A percentile compares a stretch with the other conserved stretches of the same genome.
Evolutionary conservation across 306 rosid genomes (phyloP).

Genomic region (Trifolium subterraneum): DNA sequence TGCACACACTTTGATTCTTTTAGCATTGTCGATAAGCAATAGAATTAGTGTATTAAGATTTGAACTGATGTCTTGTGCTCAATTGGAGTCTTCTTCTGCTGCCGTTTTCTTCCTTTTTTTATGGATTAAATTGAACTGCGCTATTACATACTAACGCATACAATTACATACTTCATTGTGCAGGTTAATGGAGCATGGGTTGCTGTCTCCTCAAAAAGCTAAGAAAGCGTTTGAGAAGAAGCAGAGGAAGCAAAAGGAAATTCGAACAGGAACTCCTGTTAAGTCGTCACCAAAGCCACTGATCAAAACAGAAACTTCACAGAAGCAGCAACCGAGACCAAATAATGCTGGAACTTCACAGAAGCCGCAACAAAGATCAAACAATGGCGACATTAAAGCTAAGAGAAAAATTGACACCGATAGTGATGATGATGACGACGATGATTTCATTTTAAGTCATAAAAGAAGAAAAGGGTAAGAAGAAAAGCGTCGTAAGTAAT

Average conservation of each 20-base stretch:
- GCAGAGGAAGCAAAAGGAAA: conserved; percentile 85
- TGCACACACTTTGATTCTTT: too few species aligned
- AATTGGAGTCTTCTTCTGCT: not conserved
- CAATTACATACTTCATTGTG: conserved; percentile 27
- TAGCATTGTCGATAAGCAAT: not conserved
- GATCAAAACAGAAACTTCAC: conserved; percentile 64
- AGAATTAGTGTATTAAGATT: not conserved
- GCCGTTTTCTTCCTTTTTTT: not conserved
- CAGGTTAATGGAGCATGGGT: conserved; percentile 99
- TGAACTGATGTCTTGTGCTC: conserved; percentile 12
- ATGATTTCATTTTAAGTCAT: conserved; percentile 66
- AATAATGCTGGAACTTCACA: conserved; percentile 72
- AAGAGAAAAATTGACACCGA: conserved; percentile 61
- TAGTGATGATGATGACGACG: conserved; percentile 60
- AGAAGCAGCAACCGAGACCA: conserved; percentile 57
- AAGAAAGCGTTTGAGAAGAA: conserved; percentile 84
- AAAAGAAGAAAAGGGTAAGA: conserved; percentile 74
- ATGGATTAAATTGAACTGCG: not conserved
- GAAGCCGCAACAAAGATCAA: conserved; percentile 59
- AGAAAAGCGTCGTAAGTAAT: conserved; percentile 26
- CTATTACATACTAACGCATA: conserved; percentile 10
- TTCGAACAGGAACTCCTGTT: conserved; percentile 74
- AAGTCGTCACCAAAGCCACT: conserved; percentile 61
- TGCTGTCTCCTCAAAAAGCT: conserved; percentile 77
- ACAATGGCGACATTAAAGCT: conserved; percentile 76